Evolutionary conservation across 108 stramenopile genomes (phyloP).

Genomic region (Hondaea fermentalgiana): DNA sequence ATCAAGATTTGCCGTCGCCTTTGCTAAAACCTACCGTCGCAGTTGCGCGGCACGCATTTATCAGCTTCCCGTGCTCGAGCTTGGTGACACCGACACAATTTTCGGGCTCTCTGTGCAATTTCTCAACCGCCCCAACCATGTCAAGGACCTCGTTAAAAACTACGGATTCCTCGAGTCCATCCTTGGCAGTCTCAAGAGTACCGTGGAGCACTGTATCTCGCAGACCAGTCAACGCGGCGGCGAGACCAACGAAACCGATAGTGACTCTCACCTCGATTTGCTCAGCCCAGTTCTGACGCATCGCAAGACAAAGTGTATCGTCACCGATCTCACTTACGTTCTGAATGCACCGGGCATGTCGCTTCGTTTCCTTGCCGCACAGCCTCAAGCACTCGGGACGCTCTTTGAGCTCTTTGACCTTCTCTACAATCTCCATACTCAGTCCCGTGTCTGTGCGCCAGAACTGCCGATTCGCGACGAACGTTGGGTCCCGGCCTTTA

Average conservation of each 20-base stretch:
- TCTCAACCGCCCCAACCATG: conserved; percentile 11
- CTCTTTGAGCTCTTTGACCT: not conserved
- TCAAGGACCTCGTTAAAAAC: not conserved
- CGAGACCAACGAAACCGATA: too few species aligned
- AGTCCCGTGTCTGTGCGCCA: not conserved
- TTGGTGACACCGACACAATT: not conserved
- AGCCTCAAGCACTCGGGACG: not conserved
- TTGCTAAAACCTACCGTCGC: not conserved
- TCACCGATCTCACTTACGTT: not conserved
- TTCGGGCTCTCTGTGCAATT: conserved; percentile 15
- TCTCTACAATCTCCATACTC: not conserved
- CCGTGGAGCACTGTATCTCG: not conserved
- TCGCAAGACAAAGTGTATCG: not conserved
- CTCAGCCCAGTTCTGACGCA: conserved; percentile 14
- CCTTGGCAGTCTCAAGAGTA: not conserved
- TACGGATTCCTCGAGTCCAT: not conserved
- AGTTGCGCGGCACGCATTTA: not conserved
- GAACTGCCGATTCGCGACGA: not conserved
- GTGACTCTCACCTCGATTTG: not conserved
- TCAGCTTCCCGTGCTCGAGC: not conserved
- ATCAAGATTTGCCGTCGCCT: not conserved
- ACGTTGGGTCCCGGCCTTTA: conserved; percentile 4
- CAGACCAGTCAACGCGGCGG: too few species aligned
- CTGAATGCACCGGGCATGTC: not conserved
- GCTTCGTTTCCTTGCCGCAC: not conserved